A percentile compares a stretch with the other conserved stretches of the same genome.
Conservation (phyloP, 2,329 filamentous ascomycete genomes). For the Neoarthrinium moseri region DNA sequence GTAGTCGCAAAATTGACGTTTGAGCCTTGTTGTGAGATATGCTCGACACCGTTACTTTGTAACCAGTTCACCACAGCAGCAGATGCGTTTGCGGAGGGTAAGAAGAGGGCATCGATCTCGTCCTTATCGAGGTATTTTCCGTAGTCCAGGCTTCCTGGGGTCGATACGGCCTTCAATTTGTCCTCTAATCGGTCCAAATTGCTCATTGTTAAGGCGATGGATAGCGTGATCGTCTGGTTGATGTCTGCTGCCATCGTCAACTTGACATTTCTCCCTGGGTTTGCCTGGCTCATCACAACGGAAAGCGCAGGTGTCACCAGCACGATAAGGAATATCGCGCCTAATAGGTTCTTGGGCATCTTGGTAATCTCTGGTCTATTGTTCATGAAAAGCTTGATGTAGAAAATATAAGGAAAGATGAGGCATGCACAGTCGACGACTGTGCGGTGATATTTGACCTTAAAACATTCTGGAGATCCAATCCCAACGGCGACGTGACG, state of each 20-base stretch:
- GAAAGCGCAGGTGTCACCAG: slow-evolving; percentile 6
- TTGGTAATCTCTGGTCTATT: no score
- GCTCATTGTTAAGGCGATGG: slow-evolving; percentile 22
- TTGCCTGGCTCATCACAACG: slow-evolving; percentile 11
- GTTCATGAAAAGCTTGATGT: no score
- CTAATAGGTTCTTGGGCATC: no score
- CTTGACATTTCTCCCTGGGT: slow-evolving; percentile 5
- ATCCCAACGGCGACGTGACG: no score
- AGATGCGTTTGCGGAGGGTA: slow-evolving; percentile 16
- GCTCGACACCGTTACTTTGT: slow-evolving; percentile 13
- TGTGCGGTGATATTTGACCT: no score
- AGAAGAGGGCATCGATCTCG: slow-evolving; percentile 18
- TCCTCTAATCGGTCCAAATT: slow-evolving; percentile 19
- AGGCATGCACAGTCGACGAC: no score
- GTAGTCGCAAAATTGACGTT: slow-evolving; percentile 24
- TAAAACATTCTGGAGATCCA: no score
- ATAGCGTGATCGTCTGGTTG: slow-evolving; percentile 16
- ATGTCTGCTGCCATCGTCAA: slow-evolving; percentile 1
- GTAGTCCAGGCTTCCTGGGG: slow-evolving; percentile 18
- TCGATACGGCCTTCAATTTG: slow-evolving; percentile 18
- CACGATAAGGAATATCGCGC: no score
- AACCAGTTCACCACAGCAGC: slow-evolving; percentile 20
- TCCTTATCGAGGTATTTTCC: slow-evolving; percentile 20
- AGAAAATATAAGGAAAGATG: no score
- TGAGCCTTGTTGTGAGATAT: slow-evolving; percentile 13